Percentiles rank a stretch among this genome's conserved stretches.
Conservation (phyloP, 495 filamentous ascomycete genomes). For the Penicillium egyptiacum region DNA sequence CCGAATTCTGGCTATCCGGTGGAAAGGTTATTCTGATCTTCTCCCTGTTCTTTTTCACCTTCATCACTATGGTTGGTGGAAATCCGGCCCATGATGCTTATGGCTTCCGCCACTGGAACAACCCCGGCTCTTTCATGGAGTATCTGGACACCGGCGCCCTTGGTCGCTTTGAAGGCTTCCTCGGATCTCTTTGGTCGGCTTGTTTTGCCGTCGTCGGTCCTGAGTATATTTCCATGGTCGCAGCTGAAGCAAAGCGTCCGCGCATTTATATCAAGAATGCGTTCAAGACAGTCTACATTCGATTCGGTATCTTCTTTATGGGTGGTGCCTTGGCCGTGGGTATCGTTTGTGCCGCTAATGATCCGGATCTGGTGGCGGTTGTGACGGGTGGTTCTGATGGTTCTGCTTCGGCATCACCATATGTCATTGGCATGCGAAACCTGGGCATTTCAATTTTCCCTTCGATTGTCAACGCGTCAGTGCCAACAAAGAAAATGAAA, state of each 20-base stretch:
- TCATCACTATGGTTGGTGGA: slow-evolving; percentile 66
- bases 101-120: slow-evolving; percentile 64
- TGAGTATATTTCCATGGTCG: slow-evolving; percentile 79
- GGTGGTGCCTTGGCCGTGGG: slow-evolving; percentile 68
- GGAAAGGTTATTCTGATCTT: slow-evolving; percentile 70
- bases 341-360: slow-evolving; percentile 61
- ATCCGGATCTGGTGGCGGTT: slow-evolving; percentile 46
- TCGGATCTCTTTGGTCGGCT: slow-evolving; percentile 61
- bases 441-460: slow-evolving; percentile 53
- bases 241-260: slow-evolving; percentile 74
- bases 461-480: slow-evolving; percentile 30
- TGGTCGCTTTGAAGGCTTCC: slow-evolving; percentile 70
- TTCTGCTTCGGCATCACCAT: slow-evolving; percentile 63
- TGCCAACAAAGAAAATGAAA: background rate
- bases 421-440: slow-evolving; percentile 81
- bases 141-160: slow-evolving; percentile 60
- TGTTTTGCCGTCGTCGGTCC: slow-evolving; percentile 53
- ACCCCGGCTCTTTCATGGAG: slow-evolving; percentile 40
- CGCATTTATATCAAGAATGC: slow-evolving; percentile 54
- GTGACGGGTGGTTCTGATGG: slow-evolving; percentile 35
- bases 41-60: slow-evolving; percentile 47
- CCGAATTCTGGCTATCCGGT: slow-evolving; percentile 66
- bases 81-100: slow-evolving; percentile 69
- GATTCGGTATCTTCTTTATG: slow-evolving; percentile 74
- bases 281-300: slow-evolving; percentile 75